Evolutionary conservation across 2,329 filamentous ascomycete species (phyloP).

Genomic region (Colletotrichum cuscutae): DNA sequence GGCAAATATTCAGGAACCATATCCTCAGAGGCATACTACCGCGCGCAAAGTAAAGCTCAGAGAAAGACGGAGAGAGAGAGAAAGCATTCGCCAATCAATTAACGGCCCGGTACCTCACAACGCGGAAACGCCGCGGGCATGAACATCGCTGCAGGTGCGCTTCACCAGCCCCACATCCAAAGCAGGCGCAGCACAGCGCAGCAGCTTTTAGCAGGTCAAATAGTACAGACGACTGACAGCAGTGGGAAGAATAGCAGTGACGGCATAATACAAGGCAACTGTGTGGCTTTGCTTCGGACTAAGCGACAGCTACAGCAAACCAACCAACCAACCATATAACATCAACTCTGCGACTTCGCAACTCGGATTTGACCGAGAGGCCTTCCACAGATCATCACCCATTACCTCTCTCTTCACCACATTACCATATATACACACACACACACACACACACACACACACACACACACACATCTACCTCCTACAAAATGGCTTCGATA

Average conservation of each 20-base stretch:
- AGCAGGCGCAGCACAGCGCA: slow-evolving; percentile 34
- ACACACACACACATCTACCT: background rate
- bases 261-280: slow-evolving; percentile 21
- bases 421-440: background rate
- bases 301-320: slow-evolving; percentile 13
- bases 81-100: slow-evolving; percentile 1
- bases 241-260: slow-evolving; percentile 16
- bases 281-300: slow-evolving; percentile 33
- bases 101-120: slow-evolving; percentile 9
- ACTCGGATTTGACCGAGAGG: background rate
- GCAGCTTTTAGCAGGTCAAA: background rate
- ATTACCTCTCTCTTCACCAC: background rate
- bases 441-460: background rate
- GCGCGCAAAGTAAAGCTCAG: background rate
- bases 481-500: slow-evolving; percentile 37
- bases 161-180: slow-evolving; percentile 28
- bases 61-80: background rate
- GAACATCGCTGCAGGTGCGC: slow-evolving; percentile 35
- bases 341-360: background rate
- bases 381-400: background rate
- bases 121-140: slow-evolving; percentile 32
- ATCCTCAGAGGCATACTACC: background rate
- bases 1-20: background rate
- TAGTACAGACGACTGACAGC: slow-evolving; percentile 28
- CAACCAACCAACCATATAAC: slow-evolving; percentile 17